These are phyloP conservation scores for Solanum hybrid DNA, from an alignment of 305 asterid genomes.

Conservation along the genomic window DNA sequence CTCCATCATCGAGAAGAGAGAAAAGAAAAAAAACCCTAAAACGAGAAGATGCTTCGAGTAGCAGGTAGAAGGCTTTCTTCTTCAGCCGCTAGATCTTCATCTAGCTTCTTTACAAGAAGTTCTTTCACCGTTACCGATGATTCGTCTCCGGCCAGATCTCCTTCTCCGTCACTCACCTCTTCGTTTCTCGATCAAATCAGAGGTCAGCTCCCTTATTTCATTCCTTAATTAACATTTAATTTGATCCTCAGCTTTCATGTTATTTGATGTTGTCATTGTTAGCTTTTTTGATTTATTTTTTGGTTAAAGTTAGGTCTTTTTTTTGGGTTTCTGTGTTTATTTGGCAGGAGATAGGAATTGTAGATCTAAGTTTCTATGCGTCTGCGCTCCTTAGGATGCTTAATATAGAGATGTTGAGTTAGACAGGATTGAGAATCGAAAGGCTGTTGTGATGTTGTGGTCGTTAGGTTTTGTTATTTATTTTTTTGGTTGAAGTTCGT, in stretches of 20 bases:
- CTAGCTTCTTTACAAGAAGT: neutral
- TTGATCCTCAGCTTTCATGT: neutral
- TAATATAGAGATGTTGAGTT: neutral
- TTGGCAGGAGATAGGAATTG: neutral
- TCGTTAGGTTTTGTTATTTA: neutral
- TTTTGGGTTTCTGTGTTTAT: neutral
- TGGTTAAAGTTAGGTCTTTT: neutral
- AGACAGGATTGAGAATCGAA: neutral
- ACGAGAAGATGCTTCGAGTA: neutral
- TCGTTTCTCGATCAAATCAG: conserved; percentile 1
- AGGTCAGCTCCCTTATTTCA: neutral
- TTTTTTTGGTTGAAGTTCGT: neutral
- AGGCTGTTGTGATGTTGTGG: neutral
- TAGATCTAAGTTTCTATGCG: neutral
- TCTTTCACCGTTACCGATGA: neutral
- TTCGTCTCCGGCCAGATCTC: conserved; percentile 1
- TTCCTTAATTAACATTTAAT: neutral
- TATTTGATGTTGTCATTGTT: neutral
- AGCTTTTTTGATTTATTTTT: neutral
- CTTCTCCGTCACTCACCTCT: conserved; percentile 3
- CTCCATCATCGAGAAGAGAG: neutral
- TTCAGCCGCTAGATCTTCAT: conserved; percentile 6
- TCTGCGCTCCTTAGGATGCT: neutral
- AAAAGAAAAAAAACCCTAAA: neutral
- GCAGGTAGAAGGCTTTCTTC: neutral